Conservation (phyloP, 768 basidiomycete genomes). For the Leccinum imitatum region DNA sequence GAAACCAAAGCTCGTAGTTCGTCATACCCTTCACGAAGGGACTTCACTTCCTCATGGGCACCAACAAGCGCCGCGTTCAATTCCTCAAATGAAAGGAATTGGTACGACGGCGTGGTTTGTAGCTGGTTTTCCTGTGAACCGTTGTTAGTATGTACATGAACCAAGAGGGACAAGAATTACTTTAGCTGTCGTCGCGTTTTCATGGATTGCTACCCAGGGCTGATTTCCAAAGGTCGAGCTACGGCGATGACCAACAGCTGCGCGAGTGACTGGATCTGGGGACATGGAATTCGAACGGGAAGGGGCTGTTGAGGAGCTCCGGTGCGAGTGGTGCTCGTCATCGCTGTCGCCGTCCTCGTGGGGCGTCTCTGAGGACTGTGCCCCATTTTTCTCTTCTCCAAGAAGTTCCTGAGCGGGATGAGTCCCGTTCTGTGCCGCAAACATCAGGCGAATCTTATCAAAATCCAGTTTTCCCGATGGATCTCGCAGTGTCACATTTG, state of each 20-base stretch:
- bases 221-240: constrained; percentile 27
- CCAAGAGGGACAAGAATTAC: constrained; percentile 1
- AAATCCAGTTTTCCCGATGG: constrained; percentile 32
- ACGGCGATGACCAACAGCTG: constrained; percentile 15
- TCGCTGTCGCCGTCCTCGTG: constrained; percentile 18
- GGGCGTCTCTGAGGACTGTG: neutral
- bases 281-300: constrained; percentile 19
- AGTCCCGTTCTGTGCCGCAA: constrained; percentile 16
- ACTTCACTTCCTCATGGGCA: constrained; percentile 25
- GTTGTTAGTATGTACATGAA: constrained; percentile 3
- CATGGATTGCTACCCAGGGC: constrained; percentile 14
- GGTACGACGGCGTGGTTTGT: neutral
- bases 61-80: constrained; percentile 24
- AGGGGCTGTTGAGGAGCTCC: constrained; percentile 7
- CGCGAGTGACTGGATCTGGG: constrained; percentile 8
- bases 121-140: constrained; percentile 10
- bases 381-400: neutral
- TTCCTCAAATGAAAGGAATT: constrained; percentile 26
- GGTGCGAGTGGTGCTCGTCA: constrained; percentile 14
- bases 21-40: constrained; percentile 29
- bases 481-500: constrained; percentile 22
- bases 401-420: neutral
- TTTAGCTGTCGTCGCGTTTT: constrained; percentile 5
- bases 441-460: constrained; percentile 32
- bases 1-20: constrained; percentile 20